Percentiles rank a stretch among this genome's conserved stretches.
Conservation (phyloP, 208 protist genomes). For the Crithidia expoeki region DNA sequence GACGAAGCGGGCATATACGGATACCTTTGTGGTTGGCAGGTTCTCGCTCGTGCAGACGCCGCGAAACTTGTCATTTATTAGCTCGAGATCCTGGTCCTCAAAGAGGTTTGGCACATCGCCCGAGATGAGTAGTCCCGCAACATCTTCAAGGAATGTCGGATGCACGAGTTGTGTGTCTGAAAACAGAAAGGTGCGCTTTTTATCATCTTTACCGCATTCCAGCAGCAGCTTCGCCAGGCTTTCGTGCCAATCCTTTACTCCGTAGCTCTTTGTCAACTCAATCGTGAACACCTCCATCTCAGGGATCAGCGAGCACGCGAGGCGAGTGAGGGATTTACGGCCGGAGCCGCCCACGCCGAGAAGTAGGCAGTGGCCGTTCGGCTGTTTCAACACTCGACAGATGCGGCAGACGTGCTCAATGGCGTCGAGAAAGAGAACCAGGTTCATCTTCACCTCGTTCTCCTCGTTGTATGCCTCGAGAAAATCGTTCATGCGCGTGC, state of each 20-base stretch:
- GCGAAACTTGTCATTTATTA: conserved; percentile 95
- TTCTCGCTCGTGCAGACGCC: conserved; percentile 90
- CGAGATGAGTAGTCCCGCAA: conserved; percentile 96
- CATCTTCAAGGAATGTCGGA: conserved; percentile 97
- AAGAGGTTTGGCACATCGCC: conserved; percentile 98
- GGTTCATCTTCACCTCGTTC: conserved; percentile 92
- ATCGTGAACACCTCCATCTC: conserved; percentile 96
- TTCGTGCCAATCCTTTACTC: conserved; percentile 96
- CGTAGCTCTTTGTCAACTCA: conserved; percentile 97
- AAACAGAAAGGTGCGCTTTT: conserved; percentile 96
- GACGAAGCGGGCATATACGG: conserved; percentile 95
- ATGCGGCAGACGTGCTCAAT: conserved; percentile 97
- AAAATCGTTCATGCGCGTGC: conserved; percentile 78
- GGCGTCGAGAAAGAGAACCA: conserved; percentile 97
- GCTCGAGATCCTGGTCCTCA: conserved; percentile 95
- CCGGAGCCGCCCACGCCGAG: conserved; percentile 98
- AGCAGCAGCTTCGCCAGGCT: conserved; percentile 93
- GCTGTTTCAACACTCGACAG: conserved; percentile 92
- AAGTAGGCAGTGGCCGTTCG: conserved; percentile 96
- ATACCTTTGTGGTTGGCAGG: conserved; percentile 95
- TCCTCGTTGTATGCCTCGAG: conserved; percentile 94
- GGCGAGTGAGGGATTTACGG: conserved; percentile 93
- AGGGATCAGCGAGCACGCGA: conserved; percentile 94
- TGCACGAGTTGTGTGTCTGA: conserved; percentile 97
- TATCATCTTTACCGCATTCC: conserved; percentile 95